Conservation (phyloP, 106 monocot genomes). For the Acorus calamus region DNA sequence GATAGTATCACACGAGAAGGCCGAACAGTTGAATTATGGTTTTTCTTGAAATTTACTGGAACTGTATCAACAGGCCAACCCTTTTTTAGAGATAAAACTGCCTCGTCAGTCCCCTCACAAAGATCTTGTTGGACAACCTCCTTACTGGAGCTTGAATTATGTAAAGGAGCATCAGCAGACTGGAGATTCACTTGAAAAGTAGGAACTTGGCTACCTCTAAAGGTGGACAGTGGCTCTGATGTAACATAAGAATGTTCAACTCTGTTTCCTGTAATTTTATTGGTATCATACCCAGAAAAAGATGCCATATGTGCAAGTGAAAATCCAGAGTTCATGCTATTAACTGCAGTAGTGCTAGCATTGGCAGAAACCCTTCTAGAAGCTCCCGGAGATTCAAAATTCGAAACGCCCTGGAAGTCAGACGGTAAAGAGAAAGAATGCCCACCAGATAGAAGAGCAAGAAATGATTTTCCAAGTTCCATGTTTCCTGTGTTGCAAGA, state of each 20-base stretch:
- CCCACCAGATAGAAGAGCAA: constrained; percentile 36
- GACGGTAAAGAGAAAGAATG: constrained; percentile 12
- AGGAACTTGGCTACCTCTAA: constrained; percentile 3
- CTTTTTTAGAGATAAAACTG: constrained; percentile 1
- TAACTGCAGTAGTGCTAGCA: constrained; percentile 8
- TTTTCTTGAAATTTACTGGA: constrained; percentile 7
- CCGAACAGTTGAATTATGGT: constrained; percentile 11
- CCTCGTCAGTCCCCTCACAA: constrained; percentile 6
- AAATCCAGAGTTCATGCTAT: constrained; percentile 11
- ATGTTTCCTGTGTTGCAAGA: constrained; percentile 18
- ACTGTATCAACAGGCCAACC: not conserved
- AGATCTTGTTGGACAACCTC: constrained; percentile 5
- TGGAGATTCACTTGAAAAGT: constrained; percentile 14
- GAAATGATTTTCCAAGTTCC: constrained; percentile 31
- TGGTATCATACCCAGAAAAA: constrained; percentile 10
- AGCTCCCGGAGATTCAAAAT: constrained; percentile 4
- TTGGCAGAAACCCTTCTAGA: constrained; percentile 14
- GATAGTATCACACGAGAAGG: constrained; percentile 1
- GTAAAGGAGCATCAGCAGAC: constrained; percentile 11
- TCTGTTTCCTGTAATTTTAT: constrained; percentile 13
- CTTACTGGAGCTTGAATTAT: constrained; percentile 13
- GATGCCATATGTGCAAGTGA: constrained; percentile 13
- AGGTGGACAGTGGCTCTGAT: constrained; percentile 6
- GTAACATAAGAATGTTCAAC: constrained; percentile 12
- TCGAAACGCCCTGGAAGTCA: constrained; percentile 15